Percentiles rank a stretch among this genome's conserved stretches.
Evolutionary conservation across 164 flowering plant species (phyloP).

Genomic region (Vitis riparia): DNA sequence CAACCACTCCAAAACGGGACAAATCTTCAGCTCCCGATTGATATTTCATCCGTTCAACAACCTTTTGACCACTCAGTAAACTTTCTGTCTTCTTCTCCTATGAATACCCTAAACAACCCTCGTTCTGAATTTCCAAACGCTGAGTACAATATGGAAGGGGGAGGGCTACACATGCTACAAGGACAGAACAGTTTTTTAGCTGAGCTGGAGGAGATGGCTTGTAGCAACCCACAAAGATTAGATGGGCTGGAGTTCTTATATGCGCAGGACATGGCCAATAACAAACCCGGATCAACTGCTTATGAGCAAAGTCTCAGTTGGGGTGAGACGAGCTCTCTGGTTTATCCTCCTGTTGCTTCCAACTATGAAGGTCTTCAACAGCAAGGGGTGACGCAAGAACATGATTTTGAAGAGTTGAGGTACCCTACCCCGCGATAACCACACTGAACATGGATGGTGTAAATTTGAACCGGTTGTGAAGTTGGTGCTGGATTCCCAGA

Average conservation of each 20-base stretch:
- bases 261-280: constrained; percentile 10
- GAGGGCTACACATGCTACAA: constrained; percentile 4
- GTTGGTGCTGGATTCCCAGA: background rate
- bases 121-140: constrained; percentile 6
- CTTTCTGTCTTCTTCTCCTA: constrained; percentile 6
- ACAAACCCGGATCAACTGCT: constrained; percentile 1
- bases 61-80: constrained; percentile 2
- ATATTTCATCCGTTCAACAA: constrained; percentile 7
- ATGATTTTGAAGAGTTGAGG: constrained; percentile 13
- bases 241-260: constrained; percentile 31
- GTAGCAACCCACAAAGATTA: constrained; percentile 8
- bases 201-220: constrained; percentile 13
- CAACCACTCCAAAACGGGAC: constrained; percentile 3
- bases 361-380: constrained; percentile 7
- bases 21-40: constrained; percentile 3
- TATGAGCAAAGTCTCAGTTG: constrained; percentile 1
- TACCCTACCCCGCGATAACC: constrained; percentile 6
- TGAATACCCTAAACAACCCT: constrained; percentile 3
- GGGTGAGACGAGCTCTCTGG: constrained; percentile 15
- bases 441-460: background rate
- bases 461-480: background rate
- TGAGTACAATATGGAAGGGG: constrained; percentile 4
- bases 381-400: constrained; percentile 14
- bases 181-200: constrained; percentile 13
- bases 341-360: constrained; percentile 14